Evolutionary conservation across 192 early-diverging fungal genomes (phyloP), one percentile per base, ranked within the genome.

Genomic region (Diversispora eburnea): DNA sequence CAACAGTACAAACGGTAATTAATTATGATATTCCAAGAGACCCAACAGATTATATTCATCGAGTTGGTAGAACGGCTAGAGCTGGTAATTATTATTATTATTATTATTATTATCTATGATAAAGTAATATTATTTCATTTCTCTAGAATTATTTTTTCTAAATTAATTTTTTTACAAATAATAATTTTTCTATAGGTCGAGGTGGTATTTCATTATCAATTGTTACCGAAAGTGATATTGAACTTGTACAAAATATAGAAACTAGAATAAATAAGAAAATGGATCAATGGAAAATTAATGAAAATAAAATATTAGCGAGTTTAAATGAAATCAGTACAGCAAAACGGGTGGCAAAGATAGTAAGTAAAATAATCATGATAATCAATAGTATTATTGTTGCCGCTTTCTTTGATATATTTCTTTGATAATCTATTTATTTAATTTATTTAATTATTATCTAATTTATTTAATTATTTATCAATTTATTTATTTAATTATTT

Each of bases 51-150:
- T 99, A 99, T 70, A 93, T 99, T 69, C 98, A 99, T 78, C 86
- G 98, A 43, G 95, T 99, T 5, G 98, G 98, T 62, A 92, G 98
- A 82, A 98, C 98, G 6, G 98, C 98, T 15, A 88, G 98, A 83
- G 98, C 98, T 1, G 96, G 98, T 10, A 42, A 45, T 33, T 8
- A 45, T 5, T 45, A 20, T 17, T 4, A 17, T 4, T 22, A 68
- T 20, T 68, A 39, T 12, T 49, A 19, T 39, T 25, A 33, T 33
- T 33, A 33, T 33, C 39, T 43, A 43, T 10, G n/a, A 45, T n/a
- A 43, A 45, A 64, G 13, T 64, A 13, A 3, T 45, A 9, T 41
- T n/a, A 15, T 13, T 52, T 54, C 20, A 46, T 52, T 55, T 54
- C 39, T 20, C 47, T 33, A 33, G 25, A 33, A 33, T 33, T 33